Evolutionary conservation across 129 eudicot species (phyloP).

Genomic region (Artemisia annua): DNA sequence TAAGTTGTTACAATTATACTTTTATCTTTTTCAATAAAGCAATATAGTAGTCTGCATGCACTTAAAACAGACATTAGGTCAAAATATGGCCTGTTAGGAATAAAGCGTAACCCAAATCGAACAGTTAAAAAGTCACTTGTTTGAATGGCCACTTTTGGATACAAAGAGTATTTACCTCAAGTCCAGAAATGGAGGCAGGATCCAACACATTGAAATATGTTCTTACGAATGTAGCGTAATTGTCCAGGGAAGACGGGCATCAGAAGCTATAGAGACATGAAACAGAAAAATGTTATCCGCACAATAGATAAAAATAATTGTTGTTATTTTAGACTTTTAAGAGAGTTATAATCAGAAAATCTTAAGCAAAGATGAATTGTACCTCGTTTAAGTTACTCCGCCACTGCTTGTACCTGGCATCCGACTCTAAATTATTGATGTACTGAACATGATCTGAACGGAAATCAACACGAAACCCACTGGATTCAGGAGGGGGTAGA

Average conservation of each 20-base stretch:
- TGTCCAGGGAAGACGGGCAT: constrained; percentile 99
- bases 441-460: constrained; percentile 91
- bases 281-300: constrained; percentile 15
- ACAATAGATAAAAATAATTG: neutral
- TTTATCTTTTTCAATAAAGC: too few relatives aligned
- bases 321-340: neutral
- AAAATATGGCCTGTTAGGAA: neutral
- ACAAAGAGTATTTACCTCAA: constrained; percentile 66
- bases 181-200: constrained; percentile 89
- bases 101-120: neutral
- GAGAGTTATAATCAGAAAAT: neutral
- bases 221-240: constrained; percentile 91
- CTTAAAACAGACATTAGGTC: neutral
- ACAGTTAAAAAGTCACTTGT: neutral
- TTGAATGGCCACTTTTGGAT: neutral
- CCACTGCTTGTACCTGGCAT: constrained; percentile 86
- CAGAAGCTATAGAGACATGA: constrained; percentile 50
- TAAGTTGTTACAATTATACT: too few relatives aligned
- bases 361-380: constrained; percentile 5
- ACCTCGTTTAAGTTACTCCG: constrained; percentile 94
- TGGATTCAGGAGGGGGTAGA: constrained; percentile 72
- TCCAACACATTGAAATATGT: constrained; percentile 80
- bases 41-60: neutral
- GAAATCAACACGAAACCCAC: constrained; percentile 80
- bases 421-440: constrained; percentile 84